These are phyloP conservation scores for Hordeum marinum DNA, from an alignment of 176 grass and related monocot species.

Conservation along the genomic window DNA sequence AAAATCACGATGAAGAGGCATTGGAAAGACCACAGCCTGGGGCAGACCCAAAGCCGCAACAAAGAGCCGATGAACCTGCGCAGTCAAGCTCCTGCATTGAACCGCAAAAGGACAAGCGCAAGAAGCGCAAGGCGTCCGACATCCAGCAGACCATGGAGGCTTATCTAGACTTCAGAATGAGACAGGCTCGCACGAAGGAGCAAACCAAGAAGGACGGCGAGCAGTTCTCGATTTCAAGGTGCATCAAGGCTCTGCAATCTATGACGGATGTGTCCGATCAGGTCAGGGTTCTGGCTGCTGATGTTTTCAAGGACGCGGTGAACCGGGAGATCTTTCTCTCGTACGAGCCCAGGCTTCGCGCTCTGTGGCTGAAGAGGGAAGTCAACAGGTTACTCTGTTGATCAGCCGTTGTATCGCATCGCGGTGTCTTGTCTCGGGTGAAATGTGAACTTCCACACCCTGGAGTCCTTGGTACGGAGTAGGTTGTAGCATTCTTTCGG, in stretches of 20 bases:
- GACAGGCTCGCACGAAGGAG: slow-evolving; percentile 35
- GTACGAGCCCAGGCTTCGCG: slow-evolving; percentile 33
- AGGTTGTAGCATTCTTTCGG: neutral
- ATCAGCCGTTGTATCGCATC: neutral
- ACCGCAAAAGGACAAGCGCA: slow-evolving; percentile 31
- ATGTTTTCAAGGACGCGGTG: slow-evolving; percentile 46
- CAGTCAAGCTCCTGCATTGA: slow-evolving; percentile 45
- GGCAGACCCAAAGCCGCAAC: neutral
- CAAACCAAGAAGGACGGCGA: slow-evolving; percentile 21
- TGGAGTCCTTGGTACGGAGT: neutral
- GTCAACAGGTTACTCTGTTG: slow-evolving; percentile 30
- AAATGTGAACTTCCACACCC: neutral
- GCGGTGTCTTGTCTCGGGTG: neutral
- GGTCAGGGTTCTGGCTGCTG: slow-evolving; percentile 37
- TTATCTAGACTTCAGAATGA: slow-evolving; percentile 44
- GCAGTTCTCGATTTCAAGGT: slow-evolving; percentile 34
- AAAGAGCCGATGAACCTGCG: slow-evolving; percentile 21
- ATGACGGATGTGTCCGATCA: slow-evolving; percentile 42
- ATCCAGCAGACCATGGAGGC: slow-evolving; percentile 44
- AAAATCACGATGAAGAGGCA: slow-evolving; percentile 37
- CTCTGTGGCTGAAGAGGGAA: slow-evolving; percentile 42
- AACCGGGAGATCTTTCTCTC: slow-evolving; percentile 55
- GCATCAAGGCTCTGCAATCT: slow-evolving; percentile 32
- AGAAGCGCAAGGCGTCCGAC: slow-evolving; percentile 33
- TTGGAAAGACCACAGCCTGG: slow-evolving; percentile 11